Percentiles rank a stretch among this genome's conserved stretches.
Conservation (phyloP, 805 yeast genomes). For the Hemisphaericaspora nanyangensis region DNA sequence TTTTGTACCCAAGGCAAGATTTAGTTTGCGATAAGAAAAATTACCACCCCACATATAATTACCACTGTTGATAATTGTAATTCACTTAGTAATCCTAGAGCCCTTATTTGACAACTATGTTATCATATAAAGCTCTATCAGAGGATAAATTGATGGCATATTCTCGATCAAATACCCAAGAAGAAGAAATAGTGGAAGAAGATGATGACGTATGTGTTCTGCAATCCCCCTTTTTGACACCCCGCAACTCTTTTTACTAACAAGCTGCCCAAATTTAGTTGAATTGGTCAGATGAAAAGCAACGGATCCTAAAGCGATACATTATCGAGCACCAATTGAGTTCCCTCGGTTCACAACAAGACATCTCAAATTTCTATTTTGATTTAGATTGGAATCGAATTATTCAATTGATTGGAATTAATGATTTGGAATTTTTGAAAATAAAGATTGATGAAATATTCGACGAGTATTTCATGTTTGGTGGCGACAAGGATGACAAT, state of each 20-base stretch:
- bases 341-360: constrained; percentile 8
- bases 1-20: no score
- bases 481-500: constrained; percentile 3
- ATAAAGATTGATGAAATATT: constrained; percentile 20
- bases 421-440: constrained; percentile 15
- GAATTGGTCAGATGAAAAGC: constrained; percentile 16
- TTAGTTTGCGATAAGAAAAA: neutral
- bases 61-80: no score
- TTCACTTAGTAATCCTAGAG: no score
- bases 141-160: neutral
- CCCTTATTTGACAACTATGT: neutral
- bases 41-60: neutral
- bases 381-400: constrained; percentile 19
- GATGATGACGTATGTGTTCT: constrained; percentile 2
- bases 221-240: neutral
- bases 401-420: constrained; percentile 8
- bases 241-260: neutral
- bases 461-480: constrained; percentile 10
- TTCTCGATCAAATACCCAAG: neutral
- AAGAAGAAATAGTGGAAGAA: neutral
- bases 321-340: constrained; percentile 18
- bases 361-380: constrained; percentile 14
- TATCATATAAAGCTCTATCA: neutral
- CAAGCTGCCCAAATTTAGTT: constrained; percentile 1
- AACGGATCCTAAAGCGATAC: constrained; percentile 11